Evolutionary conservation across 768 basidiomycete species (phyloP), one percentile per base, ranked within the genome.

Genomic region (Russula sp.): DNA sequence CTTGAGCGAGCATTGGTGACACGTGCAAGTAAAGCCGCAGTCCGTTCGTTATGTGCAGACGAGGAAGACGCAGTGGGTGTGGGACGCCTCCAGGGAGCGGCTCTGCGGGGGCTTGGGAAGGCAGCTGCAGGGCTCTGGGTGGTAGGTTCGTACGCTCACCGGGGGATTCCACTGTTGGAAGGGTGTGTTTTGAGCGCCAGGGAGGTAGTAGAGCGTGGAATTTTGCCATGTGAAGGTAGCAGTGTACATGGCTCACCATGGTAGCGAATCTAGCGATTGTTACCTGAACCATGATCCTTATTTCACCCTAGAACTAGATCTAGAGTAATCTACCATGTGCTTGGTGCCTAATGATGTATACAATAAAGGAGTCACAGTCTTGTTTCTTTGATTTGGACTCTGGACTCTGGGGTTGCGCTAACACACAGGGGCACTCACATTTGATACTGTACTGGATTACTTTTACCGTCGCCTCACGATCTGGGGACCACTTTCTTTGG

Each of bases 151-250:
- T 92, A 87, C 72, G 86, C 84, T 16, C 81, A 84, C 69, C 75
- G 80, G 20, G 90, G 91, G 0, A 89, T 92, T 53, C 90, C 90
- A 10, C 72, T 93, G 59, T 74, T 92, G 54, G 91, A 93, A 70
- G 89, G 89, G 2, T 92, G 90, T 72, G 90, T 90, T 14, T 81
- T 81, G 22, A 88, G 88, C 69, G 87, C 88, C n/a, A 78, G 79
- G 72, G 79, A 79, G 54, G 84, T 87, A 11, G 76, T 78, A 3
- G 73, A 75, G 58, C 57, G 69, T 51, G 72, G 72, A 13, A 56
- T 73, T 51, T 60, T 72, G 55, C 55, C 22, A 42, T 61, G 69
- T 38, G 71, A 73, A 55, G 70, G 71, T 6, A 53, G 26, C 8
- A 59, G 59, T n/a, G 66, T 69, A 40, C 50, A 44, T 14, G 59